Evolutionary conservation across 768 basidiomycete genomes (phyloP).

Genomic region (Inosperma sp.): DNA sequence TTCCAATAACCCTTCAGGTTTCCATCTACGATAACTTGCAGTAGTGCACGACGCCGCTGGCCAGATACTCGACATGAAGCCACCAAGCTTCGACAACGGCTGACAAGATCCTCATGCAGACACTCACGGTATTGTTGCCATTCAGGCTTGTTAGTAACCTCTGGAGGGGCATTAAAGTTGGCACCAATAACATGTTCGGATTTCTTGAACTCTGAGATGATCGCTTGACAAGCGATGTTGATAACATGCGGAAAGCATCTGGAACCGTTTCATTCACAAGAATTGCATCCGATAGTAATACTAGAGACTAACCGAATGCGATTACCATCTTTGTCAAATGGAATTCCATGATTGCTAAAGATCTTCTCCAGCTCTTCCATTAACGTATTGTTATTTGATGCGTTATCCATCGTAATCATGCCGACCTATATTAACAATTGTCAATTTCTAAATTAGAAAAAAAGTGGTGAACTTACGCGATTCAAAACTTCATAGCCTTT

Average conservation of each 20-base stretch:
- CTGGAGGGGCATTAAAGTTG: background rate
- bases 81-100: constrained; percentile 20
- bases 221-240: constrained; percentile 18
- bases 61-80: constrained; percentile 26
- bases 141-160: background rate
- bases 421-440: constrained; percentile 17
- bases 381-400: too few relatives aligned
- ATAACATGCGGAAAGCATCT: constrained; percentile 30
- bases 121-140: constrained; percentile 14
- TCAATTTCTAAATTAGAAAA: background rate
- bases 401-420: constrained; percentile 31
- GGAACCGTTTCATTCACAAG: constrained; percentile 1
- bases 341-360: constrained; percentile 16
- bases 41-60: constrained; percentile 24
- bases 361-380: constrained; percentile 22
- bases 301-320: constrained; percentile 26
- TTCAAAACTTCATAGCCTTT: constrained; percentile 17
- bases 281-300: too few relatives aligned
- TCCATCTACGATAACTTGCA: constrained; percentile 23
- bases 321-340: constrained; percentile 16
- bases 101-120: constrained; percentile 22
- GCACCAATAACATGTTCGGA: background rate
- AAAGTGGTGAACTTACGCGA: constrained; percentile 13
- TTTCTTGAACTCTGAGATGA: constrained; percentile 7
- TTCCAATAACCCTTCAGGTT: too few relatives aligned